Percentiles rank a stretch among this genome's conserved stretches.
These are phyloP conservation scores for Aspergillus kassunensis DNA, from an alignment of 495 filamentous ascomycete species.

Conservation along the genomic window DNA sequence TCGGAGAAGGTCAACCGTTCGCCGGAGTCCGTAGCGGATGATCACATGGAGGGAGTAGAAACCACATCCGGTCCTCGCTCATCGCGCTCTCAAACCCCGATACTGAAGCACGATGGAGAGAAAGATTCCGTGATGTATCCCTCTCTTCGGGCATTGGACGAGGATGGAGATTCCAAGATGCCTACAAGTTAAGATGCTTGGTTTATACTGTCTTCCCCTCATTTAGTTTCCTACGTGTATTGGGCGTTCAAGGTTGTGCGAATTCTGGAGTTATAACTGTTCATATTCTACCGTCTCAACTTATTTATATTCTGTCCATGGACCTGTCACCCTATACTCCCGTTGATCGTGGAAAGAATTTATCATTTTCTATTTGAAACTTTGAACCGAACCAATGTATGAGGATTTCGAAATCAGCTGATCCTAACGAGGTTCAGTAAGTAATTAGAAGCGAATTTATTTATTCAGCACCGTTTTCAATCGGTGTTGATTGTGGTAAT, in stretches of 20 bases:
- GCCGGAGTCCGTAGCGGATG: constrained; percentile 23
- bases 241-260: constrained; percentile 5
- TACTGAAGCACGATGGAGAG: constrained; percentile 22
- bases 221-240: constrained; percentile 13
- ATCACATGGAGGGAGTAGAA: constrained; percentile 42
- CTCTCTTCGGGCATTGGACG: constrained; percentile 39
- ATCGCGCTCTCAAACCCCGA: constrained; percentile 13
- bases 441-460: no score
- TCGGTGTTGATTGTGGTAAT: no score
- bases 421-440: no score
- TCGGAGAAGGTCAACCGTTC: constrained; percentile 16
- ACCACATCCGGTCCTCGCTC: constrained; percentile 16
- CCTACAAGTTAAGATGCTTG: no score
- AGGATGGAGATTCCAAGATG: constrained; percentile 42
- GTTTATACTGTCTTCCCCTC: background rate
- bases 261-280: constrained; percentile 17
- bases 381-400: no score
- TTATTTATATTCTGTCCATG: background rate
- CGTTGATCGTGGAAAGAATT: constrained; percentile 8
- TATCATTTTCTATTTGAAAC: no score
- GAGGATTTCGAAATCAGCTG: no score
- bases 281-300: constrained; percentile 20
- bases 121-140: constrained; percentile 42
- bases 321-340: constrained; percentile 1
- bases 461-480: no score